Base-by-base conservation (phyloP, 129 eudicot genomes). In the carrot (Daucus carota) region DNA sequence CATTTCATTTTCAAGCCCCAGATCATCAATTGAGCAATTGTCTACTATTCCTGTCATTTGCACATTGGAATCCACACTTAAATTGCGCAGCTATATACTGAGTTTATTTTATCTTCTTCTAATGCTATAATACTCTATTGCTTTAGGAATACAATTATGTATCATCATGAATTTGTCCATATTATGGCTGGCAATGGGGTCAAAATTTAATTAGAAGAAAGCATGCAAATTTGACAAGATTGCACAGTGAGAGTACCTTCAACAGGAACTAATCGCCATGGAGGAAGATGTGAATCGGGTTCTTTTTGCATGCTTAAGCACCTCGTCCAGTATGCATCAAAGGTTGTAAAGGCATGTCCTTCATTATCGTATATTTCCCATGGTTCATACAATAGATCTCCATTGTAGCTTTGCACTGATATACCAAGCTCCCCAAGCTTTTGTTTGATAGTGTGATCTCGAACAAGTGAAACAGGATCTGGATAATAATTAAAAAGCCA, bases 401-500 rank as follows among this genome's bases (percentile, higher is more conserved):
- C 97, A 40, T 92, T 95, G 67, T 82, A 89, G 77, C 96, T 92
- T 77, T 85, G 90, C 52, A 95, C 97, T 34, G 80, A 71, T 65
- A 95, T 79, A 69, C 90, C 93, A 48, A 75, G 89, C 87, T 95
- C 99, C 22, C 81, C 87, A 43, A 95, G 88, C 83, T 78, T 88
- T 86, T 91, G 94, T 81, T 95, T 95, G 73, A 95, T 85, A 62
- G 79, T 77, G 81, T 95, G 99, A 84, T 95, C 99, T 24, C 99
- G 99, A 80, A 88, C 95, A 47, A 95, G 94, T 50, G 99, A 92
- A 82, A 95, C 86, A 41, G 99, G 99, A 88, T 95, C 99, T 95
- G 84, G 18, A 81, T n/a, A 9, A 24, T 4, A 71, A 43, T 66
- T 20, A 41, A 57, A 57, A 28, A n/a, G n/a, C 32, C 31, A 15